phyloP scores from a whole-genome alignment of 352 stramenopile species.

The Peronospora tabacina region DNA sequence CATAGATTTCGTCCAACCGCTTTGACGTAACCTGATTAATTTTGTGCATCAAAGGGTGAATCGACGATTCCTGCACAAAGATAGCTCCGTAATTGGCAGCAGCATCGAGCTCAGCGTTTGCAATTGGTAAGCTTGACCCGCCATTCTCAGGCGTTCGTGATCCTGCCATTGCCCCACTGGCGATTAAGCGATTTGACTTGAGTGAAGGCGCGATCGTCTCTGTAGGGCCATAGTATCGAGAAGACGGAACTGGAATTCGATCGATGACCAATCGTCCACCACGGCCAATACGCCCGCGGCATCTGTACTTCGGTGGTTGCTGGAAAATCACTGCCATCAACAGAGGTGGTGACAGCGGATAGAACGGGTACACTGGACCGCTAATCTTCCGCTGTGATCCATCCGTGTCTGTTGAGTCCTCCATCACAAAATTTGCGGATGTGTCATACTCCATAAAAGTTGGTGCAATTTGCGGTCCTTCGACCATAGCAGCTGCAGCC shows the following conservation, averaged over 20 bases:
- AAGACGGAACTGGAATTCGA: constrained; percentile 48
- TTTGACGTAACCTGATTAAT: constrained; percentile 46
- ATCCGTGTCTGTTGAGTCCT: constrained; percentile 29
- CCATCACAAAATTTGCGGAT: constrained; percentile 51
- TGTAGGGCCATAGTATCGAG: constrained; percentile 41
- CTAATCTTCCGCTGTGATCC: constrained; percentile 18
- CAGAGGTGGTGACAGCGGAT: constrained; percentile 49
- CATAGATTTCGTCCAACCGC: constrained; percentile 70
- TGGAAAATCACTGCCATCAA: constrained; percentile 63
- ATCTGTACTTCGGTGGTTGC: constrained; percentile 63
- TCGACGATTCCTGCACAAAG: constrained; percentile 55
- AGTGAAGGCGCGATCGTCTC: constrained; percentile 46
- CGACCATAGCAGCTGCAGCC: constrained; percentile 10
- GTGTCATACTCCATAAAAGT: constrained; percentile 78
- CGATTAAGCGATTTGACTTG: constrained; percentile 10
- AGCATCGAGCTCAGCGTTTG: constrained; percentile 13
- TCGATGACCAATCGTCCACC: constrained; percentile 70
- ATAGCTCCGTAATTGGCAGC: constrained; percentile 41
- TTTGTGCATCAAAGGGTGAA: constrained; percentile 43
- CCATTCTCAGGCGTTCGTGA: constrained; percentile 6
- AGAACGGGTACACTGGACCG: constrained; percentile 50
- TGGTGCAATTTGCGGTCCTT: constrained; percentile 31
- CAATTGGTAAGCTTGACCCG: constrained; percentile 1
- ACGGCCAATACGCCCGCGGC: constrained; percentile 59
- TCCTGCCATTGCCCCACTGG: not conserved